Conservation (phyloP, 805 yeast species). For the Spathaspora hagerdaliae region DNA sequence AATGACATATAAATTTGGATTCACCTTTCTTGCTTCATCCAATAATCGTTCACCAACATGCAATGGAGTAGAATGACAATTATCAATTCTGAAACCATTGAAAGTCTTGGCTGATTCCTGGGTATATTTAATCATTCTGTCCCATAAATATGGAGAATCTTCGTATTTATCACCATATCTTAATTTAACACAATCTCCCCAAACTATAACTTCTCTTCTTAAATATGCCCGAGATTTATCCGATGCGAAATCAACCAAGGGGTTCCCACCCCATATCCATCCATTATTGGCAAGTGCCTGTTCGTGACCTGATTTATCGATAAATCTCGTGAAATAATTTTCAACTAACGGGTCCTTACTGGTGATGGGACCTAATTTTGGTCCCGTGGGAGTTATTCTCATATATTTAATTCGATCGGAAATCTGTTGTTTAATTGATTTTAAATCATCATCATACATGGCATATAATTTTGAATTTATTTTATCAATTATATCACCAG, state of each 20-base stretch:
- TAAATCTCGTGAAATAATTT: constrained; percentile 80
- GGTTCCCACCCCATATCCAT: constrained; percentile 98
- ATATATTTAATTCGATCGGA: constrained; percentile 72
- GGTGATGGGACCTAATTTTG: constrained; percentile 62
- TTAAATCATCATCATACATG: constrained; percentile 70
- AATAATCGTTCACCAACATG: constrained; percentile 89
- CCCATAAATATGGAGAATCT: constrained; percentile 90
- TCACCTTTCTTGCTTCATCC: constrained; percentile 80
- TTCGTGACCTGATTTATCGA: constrained; percentile 46
- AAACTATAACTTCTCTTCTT: constrained; percentile 87
- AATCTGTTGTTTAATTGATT: constrained; percentile 63
- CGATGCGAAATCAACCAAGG: constrained; percentile 90
- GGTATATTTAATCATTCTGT: constrained; percentile 77
- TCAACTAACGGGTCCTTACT: constrained; percentile 64
- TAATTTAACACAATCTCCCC: constrained; percentile 96
- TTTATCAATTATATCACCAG: constrained; percentile 62
- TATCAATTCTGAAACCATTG: constrained; percentile 89
- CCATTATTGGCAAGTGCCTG: constrained; percentile 91
- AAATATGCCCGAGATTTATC: constrained; percentile 72
- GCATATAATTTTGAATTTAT: constrained; percentile 70
- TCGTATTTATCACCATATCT: constrained; percentile 74
- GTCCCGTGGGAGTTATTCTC: constrained; percentile 79
- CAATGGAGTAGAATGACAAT: constrained; percentile 93
- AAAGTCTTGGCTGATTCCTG: constrained; percentile 67
- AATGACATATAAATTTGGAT: constrained; percentile 85